phyloP scores from a whole-genome alignment of 106 monocot species.

The Acanthochlamys bracteata region DNA sequence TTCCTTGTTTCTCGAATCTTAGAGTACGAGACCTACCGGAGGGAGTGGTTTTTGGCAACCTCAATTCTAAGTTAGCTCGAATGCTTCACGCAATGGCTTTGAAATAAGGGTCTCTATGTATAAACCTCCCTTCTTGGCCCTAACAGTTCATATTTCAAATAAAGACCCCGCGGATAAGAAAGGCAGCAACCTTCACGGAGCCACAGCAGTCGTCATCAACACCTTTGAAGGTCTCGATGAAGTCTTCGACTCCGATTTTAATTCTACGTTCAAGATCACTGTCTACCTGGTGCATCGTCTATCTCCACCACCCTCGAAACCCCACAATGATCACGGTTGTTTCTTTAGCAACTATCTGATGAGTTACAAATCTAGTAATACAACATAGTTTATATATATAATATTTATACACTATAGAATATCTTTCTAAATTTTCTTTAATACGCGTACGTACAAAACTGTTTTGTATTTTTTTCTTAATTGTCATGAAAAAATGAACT shows the following conservation, averaged over 20 bases:
- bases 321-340: neutral
- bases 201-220: neutral
- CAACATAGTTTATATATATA: too few relatives aligned
- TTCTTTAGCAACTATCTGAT: too few relatives aligned
- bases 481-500: too few relatives aligned
- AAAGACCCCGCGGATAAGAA: too few relatives aligned
- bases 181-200: neutral
- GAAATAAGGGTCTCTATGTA: too few relatives aligned
- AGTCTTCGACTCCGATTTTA: neutral
- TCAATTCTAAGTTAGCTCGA: neutral
- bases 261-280: neutral
- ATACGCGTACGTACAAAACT: too few relatives aligned
- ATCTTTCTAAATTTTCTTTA: too few relatives aligned
- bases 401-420: too few relatives aligned
- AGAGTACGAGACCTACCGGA: neutral
- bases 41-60: neutral
- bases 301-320: neutral
- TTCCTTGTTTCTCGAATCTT: neutral
- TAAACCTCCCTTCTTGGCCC: too few relatives aligned
- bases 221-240: neutral
- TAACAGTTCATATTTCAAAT: too few relatives aligned
- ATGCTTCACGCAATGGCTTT: neutral
- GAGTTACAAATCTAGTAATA: too few relatives aligned
- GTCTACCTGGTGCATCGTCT: neutral
- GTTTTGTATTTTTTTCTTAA: too few relatives aligned